These are phyloP conservation scores for Cadophora luteo-olivacea DNA, from an alignment of 2,329 filamentous ascomycete genomes.

Conservation along the genomic window DNA sequence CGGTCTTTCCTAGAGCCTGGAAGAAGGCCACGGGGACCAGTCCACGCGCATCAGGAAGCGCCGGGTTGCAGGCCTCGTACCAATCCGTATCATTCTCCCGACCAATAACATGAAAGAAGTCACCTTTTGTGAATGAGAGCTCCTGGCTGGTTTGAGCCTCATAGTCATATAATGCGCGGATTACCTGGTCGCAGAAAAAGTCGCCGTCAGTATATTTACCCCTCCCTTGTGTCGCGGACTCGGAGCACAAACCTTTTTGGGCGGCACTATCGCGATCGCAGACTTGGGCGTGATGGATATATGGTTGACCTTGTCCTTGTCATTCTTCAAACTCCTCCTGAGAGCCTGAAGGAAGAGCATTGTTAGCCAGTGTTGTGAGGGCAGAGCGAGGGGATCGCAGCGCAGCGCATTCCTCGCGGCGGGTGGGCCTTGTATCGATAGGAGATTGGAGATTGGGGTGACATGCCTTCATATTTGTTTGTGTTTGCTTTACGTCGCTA, in stretches of 20 bases:
- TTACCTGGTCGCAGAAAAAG: slow-evolving; percentile 67
- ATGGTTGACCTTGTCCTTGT: slow-evolving; percentile 69
- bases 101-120: slow-evolving; percentile 98
- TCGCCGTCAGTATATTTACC: slow-evolving; percentile 23
- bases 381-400: slow-evolving; percentile 1
- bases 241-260: slow-evolving; percentile 67
- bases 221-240: background rate
- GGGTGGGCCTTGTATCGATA: slow-evolving; percentile 10
- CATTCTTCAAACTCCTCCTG: slow-evolving; percentile 73
- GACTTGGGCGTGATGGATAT: slow-evolving; percentile 74
- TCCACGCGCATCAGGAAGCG: slow-evolving; percentile 83
- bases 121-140: slow-evolving; percentile 90
- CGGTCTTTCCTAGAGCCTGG: slow-evolving; percentile 88
- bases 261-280: slow-evolving; percentile 72
- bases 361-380: slow-evolving; percentile 33
- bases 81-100: slow-evolving; percentile 93
- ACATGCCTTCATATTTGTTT: slow-evolving; percentile 41
- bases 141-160: slow-evolving; percentile 77
- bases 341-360: slow-evolving; percentile 55
- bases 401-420: background rate
- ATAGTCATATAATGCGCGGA: slow-evolving; percentile 95
- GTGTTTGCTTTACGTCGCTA: slow-evolving; percentile 33
- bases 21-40: slow-evolving; percentile 95
- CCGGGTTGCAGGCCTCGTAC: slow-evolving; percentile 98
- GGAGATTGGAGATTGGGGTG: slow-evolving; percentile 4